Base-by-base conservation (phyloP, 495 filamentous ascomycete species). In the Geopyxis carbonaria region DNA sequence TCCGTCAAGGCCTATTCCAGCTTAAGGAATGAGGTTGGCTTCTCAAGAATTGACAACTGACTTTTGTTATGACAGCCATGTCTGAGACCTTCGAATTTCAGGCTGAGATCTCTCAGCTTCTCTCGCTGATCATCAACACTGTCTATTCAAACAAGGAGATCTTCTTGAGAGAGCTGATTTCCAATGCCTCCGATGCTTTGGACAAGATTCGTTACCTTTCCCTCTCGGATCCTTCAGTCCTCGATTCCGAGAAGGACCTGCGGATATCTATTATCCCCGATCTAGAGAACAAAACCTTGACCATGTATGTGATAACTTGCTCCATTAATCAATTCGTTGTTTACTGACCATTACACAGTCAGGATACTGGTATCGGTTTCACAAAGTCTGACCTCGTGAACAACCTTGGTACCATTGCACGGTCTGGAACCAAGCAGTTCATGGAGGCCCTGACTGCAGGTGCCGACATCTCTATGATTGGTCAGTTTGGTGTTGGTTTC, bases 401-500 rank as follows among this genome's bases (percentile, higher is more conserved):
- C 81, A 97, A 97, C 71, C 80, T 97, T 35, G 89, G 89, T 65
- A 97, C 89, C 47, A 97, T 97, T 61, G 89, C 89, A 52, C 85
- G 89, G 58, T 97, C 89, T 33, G 89, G 89, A 45, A 97, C 89
- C 58, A 97, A 97, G 77, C 91, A 95, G 68, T 97, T 97, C 68
- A 97, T 97, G 89, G 89, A 97, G 70, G 89, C 89, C 45, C 75
- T 97, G 46, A 83, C 82, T 57, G 89, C 89, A 48, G 89, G 89
- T 72, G 89, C 91, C 57, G 89, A 97, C 68, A 87, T 97, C 53
- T 95, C 89, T 67, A 95, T 97, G 89, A 97, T 97, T 65, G 89
- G 89, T 55, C 89, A 97, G 70, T 97, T 97, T 65, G 89, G 89
- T 87, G 89, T 97, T 56, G 89, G 89, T 80, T 97, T 97, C 82